phyloP scores from a whole-genome alignment of 441 rosid species.

The Brassica hybrid region DNA sequence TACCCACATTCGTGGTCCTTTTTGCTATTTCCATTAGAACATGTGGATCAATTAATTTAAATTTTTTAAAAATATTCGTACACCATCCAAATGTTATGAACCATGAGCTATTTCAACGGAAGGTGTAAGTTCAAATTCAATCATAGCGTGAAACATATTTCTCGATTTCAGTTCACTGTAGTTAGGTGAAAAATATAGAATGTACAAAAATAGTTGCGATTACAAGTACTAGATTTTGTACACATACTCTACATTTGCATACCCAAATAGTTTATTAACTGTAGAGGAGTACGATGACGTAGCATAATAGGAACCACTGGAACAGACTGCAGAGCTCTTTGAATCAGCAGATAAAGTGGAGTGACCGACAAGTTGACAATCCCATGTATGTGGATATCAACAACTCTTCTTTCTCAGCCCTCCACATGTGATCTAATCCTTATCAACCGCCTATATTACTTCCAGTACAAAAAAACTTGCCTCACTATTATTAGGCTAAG shows the following conservation, averaged over 20 bases:
- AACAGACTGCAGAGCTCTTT: slow-evolving; percentile 15
- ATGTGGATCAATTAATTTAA: slow-evolving; percentile 27
- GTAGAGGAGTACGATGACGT: slow-evolving; percentile 26
- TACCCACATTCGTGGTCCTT: slow-evolving; percentile 41
- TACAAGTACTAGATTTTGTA: slow-evolving; percentile 28
- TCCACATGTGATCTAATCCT: slow-evolving; percentile 53
- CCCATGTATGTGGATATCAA: slow-evolving; percentile 55
- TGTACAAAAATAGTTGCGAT: neutral
- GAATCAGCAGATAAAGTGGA: slow-evolving; percentile 53
- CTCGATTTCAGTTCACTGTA: neutral
- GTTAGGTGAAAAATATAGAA: neutral
- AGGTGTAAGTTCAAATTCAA: neutral
- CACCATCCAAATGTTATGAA: slow-evolving; percentile 6
- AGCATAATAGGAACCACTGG: slow-evolving; percentile 30
- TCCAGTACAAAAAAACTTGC: neutral
- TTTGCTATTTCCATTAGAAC: slow-evolving; percentile 26
- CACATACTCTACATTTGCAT: slow-evolving; percentile 24
- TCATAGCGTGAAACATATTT: neutral
- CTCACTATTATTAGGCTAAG: slow-evolving; percentile 4
- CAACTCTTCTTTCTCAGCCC: slow-evolving; percentile 19
- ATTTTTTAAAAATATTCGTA: slow-evolving; percentile 15
- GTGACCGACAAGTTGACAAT: slow-evolving; percentile 83
- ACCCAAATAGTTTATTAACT: slow-evolving; percentile 21
- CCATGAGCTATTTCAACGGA: slow-evolving; percentile 4
- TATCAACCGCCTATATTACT: slow-evolving; percentile 31